phyloP scores from a whole-genome alignment of 2,329 filamentous ascomycete species.

The Ophiostoma perfectum region DNA sequence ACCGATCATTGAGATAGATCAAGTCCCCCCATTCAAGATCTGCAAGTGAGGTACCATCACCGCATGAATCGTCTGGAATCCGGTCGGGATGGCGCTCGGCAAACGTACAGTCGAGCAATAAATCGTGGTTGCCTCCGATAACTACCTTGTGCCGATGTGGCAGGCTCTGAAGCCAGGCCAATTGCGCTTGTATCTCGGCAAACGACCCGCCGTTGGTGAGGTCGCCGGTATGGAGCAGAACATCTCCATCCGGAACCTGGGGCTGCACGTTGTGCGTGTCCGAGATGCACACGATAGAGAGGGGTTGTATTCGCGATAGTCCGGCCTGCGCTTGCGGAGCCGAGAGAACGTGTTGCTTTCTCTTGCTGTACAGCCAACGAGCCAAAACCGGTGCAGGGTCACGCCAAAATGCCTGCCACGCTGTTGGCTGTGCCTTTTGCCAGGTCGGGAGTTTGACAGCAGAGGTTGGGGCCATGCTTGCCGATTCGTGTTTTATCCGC shows the following conservation, averaged over 20 bases:
- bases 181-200: neutral
- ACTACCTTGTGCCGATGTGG: conserved; percentile 27
- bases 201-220: neutral
- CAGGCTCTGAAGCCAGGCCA: neutral
- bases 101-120: conserved; percentile 22
- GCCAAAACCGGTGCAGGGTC: neutral
- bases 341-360: neutral
- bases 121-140: conserved; percentile 30
- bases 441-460: neutral
- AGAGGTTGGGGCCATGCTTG: neutral
- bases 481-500: neutral
- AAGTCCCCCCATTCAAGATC: conserved; percentile 28
- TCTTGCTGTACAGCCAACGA: neutral
- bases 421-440: neutral
- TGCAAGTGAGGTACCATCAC: conserved; percentile 4
- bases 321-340: neutral
- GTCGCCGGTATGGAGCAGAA: neutral
- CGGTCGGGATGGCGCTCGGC: conserved; percentile 20
- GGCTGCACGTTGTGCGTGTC: neutral
- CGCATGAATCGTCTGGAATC: conserved; percentile 22
- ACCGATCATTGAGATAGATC: conserved; percentile 5
- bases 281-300: neutral
- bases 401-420: neutral
- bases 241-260: neutral
- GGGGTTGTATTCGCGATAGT: neutral